Evolutionary conservation across 208 protist genomes (phyloP).

Genomic region (Leishmania tropica): DNA sequence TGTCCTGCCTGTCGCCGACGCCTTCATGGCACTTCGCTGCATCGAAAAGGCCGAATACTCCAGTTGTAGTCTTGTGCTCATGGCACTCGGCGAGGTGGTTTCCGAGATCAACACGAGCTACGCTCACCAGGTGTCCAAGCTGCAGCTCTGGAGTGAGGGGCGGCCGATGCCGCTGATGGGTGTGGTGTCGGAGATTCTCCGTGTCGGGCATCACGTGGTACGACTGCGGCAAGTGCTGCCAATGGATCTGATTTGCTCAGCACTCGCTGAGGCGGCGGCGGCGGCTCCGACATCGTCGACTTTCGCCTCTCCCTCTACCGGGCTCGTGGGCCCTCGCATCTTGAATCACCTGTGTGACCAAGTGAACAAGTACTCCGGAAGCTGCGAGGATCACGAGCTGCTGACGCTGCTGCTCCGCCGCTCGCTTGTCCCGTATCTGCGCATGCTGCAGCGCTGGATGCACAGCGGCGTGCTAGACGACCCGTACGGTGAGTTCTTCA

Average conservation of each 20-base stretch:
- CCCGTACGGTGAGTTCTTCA: constrained; percentile 88
- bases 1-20: constrained; percentile 77
- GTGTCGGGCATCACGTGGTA: constrained; percentile 82
- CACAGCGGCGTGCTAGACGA: constrained; percentile 81
- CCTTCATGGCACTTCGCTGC: constrained; percentile 68
- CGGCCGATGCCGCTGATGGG: constrained; percentile 81
- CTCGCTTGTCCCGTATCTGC: constrained; percentile 78
- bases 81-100: constrained; percentile 85
- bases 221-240: constrained; percentile 82
- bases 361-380: constrained; percentile 58
- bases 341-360: constrained; percentile 83
- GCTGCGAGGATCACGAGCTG: constrained; percentile 78
- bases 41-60: constrained; percentile 75
- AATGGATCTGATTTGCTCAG: constrained; percentile 61
- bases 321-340: constrained; percentile 65
- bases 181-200: constrained; percentile 82
- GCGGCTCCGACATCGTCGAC: not conserved
- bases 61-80: constrained; percentile 74
- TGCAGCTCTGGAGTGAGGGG: constrained; percentile 62
- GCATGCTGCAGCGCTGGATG: constrained; percentile 85
- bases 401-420: constrained; percentile 72
- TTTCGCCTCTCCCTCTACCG: constrained; percentile 3
- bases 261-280: constrained; percentile 26
- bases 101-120: constrained; percentile 86
- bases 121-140: constrained; percentile 70